These are phyloP conservation scores for Pseudogymnoascus sp. DNA, from an alignment of 2,329 filamentous ascomycete species.

Conservation along the genomic window DNA sequence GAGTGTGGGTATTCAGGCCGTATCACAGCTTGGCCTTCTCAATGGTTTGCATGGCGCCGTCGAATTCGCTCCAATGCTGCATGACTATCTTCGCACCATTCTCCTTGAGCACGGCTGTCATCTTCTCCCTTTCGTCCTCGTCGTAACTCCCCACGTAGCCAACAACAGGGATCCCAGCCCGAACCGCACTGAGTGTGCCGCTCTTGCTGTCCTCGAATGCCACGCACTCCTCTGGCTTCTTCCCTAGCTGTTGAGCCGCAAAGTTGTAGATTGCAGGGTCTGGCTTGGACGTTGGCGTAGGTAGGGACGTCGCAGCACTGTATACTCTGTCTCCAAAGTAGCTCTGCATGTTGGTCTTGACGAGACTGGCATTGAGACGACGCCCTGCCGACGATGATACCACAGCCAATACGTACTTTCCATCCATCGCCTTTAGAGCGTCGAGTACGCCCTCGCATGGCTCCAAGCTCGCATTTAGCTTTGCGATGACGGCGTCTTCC, in stretches of 20 bases:
- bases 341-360: conserved; percentile 70
- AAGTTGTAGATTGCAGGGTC: conserved; percentile 82
- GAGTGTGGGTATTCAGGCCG: background rate
- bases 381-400: conserved; percentile 75
- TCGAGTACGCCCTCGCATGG: conserved; percentile 63
- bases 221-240: conserved; percentile 62
- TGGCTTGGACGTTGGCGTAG: conserved; percentile 78
- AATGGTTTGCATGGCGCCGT: conserved; percentile 20
- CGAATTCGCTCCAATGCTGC: conserved; percentile 50
- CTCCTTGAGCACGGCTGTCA: conserved; percentile 53
- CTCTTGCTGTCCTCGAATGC: conserved; percentile 87
- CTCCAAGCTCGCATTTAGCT: conserved; percentile 59
- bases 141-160: conserved; percentile 77
- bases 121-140: conserved; percentile 50
- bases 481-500: conserved; percentile 75
- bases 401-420: conserved; percentile 52
- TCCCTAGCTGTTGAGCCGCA: conserved; percentile 66
- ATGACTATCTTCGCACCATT: conserved; percentile 58
- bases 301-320: conserved; percentile 72
- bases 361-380: conserved; percentile 68
- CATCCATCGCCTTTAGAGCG: conserved; percentile 56
- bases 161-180: conserved; percentile 72
- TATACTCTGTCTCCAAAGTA: conserved; percentile 78
- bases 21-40: conserved; percentile 16
- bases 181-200: conserved; percentile 67